phyloP scores from a whole-genome alignment of 1,284 basidiomycete species.

The Farysia itapuensis region DNA sequence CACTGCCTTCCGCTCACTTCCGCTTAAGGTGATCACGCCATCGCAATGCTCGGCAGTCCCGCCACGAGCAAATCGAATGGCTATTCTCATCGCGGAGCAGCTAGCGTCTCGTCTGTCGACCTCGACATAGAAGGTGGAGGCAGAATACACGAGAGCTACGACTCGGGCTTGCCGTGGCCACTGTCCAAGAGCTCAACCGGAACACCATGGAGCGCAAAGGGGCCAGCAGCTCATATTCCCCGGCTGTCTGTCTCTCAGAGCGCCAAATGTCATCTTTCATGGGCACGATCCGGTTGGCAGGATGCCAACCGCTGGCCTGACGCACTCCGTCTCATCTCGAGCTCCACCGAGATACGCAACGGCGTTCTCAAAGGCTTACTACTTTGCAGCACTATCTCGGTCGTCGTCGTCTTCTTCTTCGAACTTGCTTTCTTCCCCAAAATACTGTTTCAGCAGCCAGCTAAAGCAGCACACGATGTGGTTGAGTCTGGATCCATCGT shows the following conservation, averaged over 20 bases:
- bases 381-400: conserved; percentile 46
- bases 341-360: conserved; percentile 43
- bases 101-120: conserved; percentile 44
- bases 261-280: conserved; percentile 35
- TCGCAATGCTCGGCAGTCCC: conserved; percentile 26
- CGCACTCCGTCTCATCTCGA: conserved; percentile 26
- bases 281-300: conserved; percentile 45
- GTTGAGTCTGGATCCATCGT: conserved; percentile 6
- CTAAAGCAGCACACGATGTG: conserved; percentile 5
- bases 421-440: conserved; percentile 54
- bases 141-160: conserved; percentile 52
- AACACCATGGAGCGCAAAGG: conserved; percentile 50
- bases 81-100: conserved; percentile 14
- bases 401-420: conserved; percentile 52
- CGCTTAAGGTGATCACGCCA: background rate
- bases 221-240: conserved; percentile 39
- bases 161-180: conserved; percentile 40
- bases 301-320: conserved; percentile 50
- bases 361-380: conserved; percentile 52
- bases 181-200: conserved; percentile 12
- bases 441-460: conserved; percentile 36
- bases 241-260: conserved; percentile 29
- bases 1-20: too few relatives aligned
- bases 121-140: conserved; percentile 54
- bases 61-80: conserved; percentile 24